A percentile compares a stretch with the other conserved stretches of the same genome.
These are phyloP conservation scores for Phytophthora melonis DNA, from an alignment of 352 stramenopile species.

Conservation along the genomic window DNA sequence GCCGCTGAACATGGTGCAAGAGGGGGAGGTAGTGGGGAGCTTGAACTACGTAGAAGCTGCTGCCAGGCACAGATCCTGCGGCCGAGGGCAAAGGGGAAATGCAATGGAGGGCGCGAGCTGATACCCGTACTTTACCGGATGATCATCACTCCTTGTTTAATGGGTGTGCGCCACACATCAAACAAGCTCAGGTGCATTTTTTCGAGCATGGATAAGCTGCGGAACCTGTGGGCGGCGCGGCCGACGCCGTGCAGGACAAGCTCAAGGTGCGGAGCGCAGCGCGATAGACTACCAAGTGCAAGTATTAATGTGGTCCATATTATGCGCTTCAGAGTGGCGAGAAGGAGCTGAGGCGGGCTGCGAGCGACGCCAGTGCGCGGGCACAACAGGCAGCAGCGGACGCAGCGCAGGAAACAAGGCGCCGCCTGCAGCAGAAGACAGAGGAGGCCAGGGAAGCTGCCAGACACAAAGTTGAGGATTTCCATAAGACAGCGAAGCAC, in stretches of 20 bases:
- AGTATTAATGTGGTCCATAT: slow-evolving; percentile 2
- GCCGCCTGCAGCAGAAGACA: slow-evolving; percentile 17
- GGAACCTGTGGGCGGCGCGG: slow-evolving; percentile 21
- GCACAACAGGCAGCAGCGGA: slow-evolving; percentile 11
- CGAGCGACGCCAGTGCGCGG: slow-evolving; percentile 17
- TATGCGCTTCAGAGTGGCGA: slow-evolving; percentile 15
- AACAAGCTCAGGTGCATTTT: slow-evolving; percentile 4
- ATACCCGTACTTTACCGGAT: slow-evolving; percentile 34
- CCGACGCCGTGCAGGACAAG: slow-evolving; percentile 37
- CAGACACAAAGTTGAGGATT: slow-evolving; percentile 12
- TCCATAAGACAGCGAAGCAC: slow-evolving; percentile 18
- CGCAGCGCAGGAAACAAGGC: slow-evolving; percentile 25
- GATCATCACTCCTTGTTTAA: slow-evolving; percentile 26
- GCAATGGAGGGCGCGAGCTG: slow-evolving; percentile 40
- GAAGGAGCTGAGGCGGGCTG: slow-evolving; percentile 24
- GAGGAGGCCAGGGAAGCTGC: slow-evolving; percentile 23
- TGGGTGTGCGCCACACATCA: slow-evolving; percentile 18
- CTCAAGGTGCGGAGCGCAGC: slow-evolving; percentile 25
- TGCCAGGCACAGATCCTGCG: slow-evolving; percentile 16
- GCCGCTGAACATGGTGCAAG: slow-evolving; percentile 68
- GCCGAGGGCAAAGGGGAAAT: slow-evolving; percentile 33
- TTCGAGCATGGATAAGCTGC: slow-evolving; percentile 40
- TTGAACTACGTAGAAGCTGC: slow-evolving; percentile 8
- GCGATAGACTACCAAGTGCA: neutral
- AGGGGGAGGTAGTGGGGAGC: neutral